phyloP scores from a whole-genome alignment of 2,329 filamentous ascomycete genomes.

The Aphanoascus verrucosus region DNA sequence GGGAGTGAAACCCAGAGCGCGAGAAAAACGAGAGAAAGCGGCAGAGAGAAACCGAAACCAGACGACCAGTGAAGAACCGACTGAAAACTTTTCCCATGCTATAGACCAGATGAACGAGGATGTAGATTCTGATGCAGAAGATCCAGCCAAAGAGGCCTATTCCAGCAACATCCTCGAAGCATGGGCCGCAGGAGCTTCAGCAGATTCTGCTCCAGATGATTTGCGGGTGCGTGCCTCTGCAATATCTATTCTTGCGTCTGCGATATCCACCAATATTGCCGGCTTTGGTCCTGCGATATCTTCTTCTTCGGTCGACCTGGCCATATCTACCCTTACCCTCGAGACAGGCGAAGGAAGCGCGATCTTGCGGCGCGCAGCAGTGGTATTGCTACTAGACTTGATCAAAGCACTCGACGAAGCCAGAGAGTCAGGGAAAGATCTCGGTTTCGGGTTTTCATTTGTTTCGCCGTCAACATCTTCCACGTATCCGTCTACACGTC shows the following conservation, averaged over 20 bases:
- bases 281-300: constrained; percentile 29
- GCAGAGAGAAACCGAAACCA: constrained; percentile 22
- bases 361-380: constrained; percentile 34
- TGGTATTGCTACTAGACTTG: constrained; percentile 32
- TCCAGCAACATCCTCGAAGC: constrained; percentile 31
- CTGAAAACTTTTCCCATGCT: constrained; percentile 14
- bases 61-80: constrained; percentile 22
- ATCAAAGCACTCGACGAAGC: constrained; percentile 31
- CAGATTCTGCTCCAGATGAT: constrained; percentile 34
- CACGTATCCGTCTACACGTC: not conserved
- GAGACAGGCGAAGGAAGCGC: constrained; percentile 30
- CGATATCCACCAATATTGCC: constrained; percentile 31
- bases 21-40: constrained; percentile 24
- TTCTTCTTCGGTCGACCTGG: constrained; percentile 31
- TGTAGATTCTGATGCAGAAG: constrained; percentile 26
- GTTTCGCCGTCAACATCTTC: constrained; percentile 1
- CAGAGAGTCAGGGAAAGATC: constrained; percentile 23
- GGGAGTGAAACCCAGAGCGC: constrained; percentile 28
- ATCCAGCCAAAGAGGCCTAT: constrained; percentile 26
- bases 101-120: constrained; percentile 15
- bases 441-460: constrained; percentile 35
- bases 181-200: constrained; percentile 31
- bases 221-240: constrained; percentile 35
- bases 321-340: constrained; percentile 30
- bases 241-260: constrained; percentile 34